Evolutionary conservation across 176 grass and related monocot species (phyloP).

Genomic region (Melocanna baccifera): DNA sequence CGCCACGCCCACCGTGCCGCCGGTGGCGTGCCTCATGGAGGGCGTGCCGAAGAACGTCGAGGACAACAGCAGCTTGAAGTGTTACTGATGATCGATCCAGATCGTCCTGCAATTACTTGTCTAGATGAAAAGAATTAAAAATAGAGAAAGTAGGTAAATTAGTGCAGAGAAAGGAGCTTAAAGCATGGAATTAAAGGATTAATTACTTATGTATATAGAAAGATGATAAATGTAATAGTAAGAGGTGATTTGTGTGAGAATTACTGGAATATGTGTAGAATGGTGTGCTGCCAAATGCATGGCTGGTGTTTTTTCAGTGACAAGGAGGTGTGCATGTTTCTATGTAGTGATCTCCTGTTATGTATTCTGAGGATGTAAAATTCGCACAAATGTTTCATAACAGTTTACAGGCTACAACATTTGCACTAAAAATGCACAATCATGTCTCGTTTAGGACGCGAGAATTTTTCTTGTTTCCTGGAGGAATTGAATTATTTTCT

Average conservation of each 20-base stretch:
- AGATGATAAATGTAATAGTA: conserved; percentile 7
- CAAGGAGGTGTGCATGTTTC: background rate
- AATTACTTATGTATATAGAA: conserved; percentile 38
- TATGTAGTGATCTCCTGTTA: background rate
- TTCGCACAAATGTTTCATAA: background rate
- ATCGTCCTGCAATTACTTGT: background rate
- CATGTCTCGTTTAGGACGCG: background rate
- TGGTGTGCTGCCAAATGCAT: background rate
- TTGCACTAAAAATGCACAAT: background rate
- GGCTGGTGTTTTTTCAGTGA: background rate
- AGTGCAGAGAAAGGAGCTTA: conserved; percentile 24
- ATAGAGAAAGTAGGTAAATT: background rate
- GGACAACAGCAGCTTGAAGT: conserved; percentile 36
- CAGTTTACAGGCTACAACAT: background rate
- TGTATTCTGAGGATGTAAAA: background rate
- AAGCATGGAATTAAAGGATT: conserved; percentile 2
- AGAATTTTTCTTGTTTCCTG: background rate
- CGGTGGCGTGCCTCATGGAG: conserved; percentile 52
- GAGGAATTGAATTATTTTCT: too few species aligned
- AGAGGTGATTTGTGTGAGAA: conserved; percentile 22
- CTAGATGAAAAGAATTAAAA: background rate
- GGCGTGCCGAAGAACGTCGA: conserved; percentile 43
- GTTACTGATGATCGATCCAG: conserved; percentile 44
- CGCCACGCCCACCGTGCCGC: conserved; percentile 61
- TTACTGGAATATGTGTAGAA: conserved; percentile 3